Base-by-base conservation (phyloP, 2,329 filamentous ascomycete genomes). In the Pseudodiploospora longispora region DNA sequence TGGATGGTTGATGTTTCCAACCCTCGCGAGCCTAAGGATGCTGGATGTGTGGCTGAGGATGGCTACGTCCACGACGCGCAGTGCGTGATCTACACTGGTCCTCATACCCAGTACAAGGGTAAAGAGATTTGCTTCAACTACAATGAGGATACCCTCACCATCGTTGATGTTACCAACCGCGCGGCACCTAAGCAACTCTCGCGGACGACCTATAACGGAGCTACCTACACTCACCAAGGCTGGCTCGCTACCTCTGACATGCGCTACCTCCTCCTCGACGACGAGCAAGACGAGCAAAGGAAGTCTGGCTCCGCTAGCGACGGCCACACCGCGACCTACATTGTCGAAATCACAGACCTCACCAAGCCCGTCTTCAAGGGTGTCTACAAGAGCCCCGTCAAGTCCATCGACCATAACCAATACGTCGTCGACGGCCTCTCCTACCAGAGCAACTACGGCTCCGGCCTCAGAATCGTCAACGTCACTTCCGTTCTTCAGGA, bases 1-100 rank as follows among this genome's bases (percentile, higher is more conserved):
- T 73, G 74, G 55, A 76, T 76, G 60, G 70, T 80, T 48, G 71
- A 79, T 54, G 65, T 80, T 32, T 65, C 65, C 1, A 65, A 78
- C 43, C 72, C 73, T 4, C 57, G 66, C 6, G 72, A 72, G 9
- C 75, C 75, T 4, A 69, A 60, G n/a, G 67, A 62, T 30, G 65
- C 71, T 6, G 73, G 73, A 41, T 76, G 71, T 48, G 69, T 66
- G 8, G 62, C 62, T 29, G 49, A 63, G 10, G 72, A 76, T 48
- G 72, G 72, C 27, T 76, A 76, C 53, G 69, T 74, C 8, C 73
- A 76, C 54, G 72, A 76, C 32, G 57, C 57, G 44, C 74, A 79
- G 55, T 78, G 75, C 51, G 56, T 79, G 10, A 66, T 70, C 38
- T 76, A 76, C 56, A 64, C 65, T 10, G 72, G 73, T 0, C 71